Conservation (phyloP, 1,284 basidiomycete species). For the Puccinia novopanici region DNA sequence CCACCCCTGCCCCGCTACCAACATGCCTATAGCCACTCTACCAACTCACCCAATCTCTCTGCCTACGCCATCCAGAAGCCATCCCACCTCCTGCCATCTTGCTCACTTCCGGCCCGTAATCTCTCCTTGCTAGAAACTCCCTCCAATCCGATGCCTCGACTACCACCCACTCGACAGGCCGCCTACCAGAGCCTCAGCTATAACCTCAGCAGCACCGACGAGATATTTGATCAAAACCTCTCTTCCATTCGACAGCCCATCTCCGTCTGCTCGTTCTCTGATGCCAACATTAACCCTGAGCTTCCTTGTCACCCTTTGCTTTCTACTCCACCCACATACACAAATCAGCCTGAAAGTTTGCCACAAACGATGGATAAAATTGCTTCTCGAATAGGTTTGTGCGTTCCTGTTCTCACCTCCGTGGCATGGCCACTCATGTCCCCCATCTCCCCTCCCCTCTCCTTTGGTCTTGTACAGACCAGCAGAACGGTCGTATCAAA, state of each 20-base stretch:
- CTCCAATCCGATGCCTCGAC: constrained; percentile 16
- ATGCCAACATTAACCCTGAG: not conserved
- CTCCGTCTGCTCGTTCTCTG: not conserved
- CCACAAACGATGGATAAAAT: not conserved
- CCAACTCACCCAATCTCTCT: too few relatives aligned
- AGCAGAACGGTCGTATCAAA: constrained; percentile 23
- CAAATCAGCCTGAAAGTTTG: not conserved
- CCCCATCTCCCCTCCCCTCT: not conserved
- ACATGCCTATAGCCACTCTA: not conserved
- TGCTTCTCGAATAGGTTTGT: constrained; percentile 19
- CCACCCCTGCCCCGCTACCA: constrained; percentile 1
- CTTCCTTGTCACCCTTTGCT: constrained; percentile 13
- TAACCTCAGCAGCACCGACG: not conserved
- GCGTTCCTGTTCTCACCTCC: not conserved
- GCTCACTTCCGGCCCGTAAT: not conserved
- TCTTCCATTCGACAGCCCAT: constrained; percentile 17
- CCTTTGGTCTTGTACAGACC: not conserved
- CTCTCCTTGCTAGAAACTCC: constrained; percentile 7
- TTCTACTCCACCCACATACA: not conserved
- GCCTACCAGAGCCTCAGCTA: constrained; percentile 33
- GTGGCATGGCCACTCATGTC: not conserved
- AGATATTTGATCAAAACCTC: not conserved
- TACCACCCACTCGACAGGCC: constrained; percentile 17
- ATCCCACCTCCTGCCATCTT: too few relatives aligned
- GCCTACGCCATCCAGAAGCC: too few relatives aligned